A percentile compares a stretch with the other conserved stretches of the same genome.
Conservation (phyloP, 2,329 filamentous ascomycete genomes). For the Colletotrichum higginsianum region DNA sequence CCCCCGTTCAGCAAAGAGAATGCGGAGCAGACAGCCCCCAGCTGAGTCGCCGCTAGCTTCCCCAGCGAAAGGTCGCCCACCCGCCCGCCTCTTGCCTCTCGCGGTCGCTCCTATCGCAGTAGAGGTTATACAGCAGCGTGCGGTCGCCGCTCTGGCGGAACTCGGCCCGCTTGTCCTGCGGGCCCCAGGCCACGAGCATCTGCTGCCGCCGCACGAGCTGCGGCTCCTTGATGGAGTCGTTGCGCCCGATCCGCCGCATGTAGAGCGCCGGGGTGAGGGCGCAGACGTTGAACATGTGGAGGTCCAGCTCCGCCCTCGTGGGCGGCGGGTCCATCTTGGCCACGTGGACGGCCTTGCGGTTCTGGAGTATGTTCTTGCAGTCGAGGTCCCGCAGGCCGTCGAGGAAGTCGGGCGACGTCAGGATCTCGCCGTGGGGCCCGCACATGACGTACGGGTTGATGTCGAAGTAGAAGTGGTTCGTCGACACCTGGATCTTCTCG, state of each 20-base stretch:
- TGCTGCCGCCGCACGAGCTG: conserved; percentile 55
- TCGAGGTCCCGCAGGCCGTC: conserved; percentile 51
- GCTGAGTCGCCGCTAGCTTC: conserved; percentile 5
- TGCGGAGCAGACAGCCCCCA: too few species aligned
- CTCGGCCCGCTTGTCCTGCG: conserved; percentile 49
- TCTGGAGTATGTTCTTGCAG: conserved; percentile 55
- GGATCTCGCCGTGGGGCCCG: conserved; percentile 45
- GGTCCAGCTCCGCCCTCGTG: conserved; percentile 50
- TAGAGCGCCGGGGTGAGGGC: conserved; percentile 54
- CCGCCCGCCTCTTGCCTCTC: conserved; percentile 37
- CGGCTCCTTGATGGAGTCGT: conserved; percentile 52
- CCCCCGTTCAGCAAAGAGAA: neutral
- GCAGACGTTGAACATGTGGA: conserved; percentile 52
- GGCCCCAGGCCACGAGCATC: conserved; percentile 57
- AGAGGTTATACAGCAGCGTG: conserved; percentile 51
- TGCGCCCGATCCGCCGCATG: conserved; percentile 54
- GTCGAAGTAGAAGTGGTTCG: conserved; percentile 55
- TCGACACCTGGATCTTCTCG: conserved; percentile 57
- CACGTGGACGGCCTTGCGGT: conserved; percentile 53
- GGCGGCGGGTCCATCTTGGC: conserved; percentile 52
- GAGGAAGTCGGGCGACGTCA: conserved; percentile 50
- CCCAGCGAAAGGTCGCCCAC: conserved; percentile 38
- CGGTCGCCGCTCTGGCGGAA: conserved; percentile 49
- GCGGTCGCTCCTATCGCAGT: conserved; percentile 44
- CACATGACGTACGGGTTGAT: conserved; percentile 51